A percentile compares a stretch with the other conserved stretches of the same genome.
Evolutionary conservation across 1,284 basidiomycete species (phyloP).

Genomic region (Cystobasidium sp.): DNA sequence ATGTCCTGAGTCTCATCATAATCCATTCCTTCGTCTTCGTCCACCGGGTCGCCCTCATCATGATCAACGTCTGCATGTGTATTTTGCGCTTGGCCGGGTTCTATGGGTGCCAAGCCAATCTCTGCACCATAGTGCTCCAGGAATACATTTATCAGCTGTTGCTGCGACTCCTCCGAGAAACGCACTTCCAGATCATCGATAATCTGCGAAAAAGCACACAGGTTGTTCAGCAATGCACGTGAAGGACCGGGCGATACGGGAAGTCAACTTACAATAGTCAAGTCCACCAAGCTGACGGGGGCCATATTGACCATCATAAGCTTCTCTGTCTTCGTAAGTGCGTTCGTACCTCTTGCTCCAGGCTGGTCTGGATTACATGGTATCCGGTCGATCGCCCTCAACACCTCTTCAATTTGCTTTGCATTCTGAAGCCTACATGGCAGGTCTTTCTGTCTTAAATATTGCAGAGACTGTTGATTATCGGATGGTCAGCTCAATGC

Average conservation of each 20-base stretch:
- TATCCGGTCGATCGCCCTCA: constrained; percentile 23
- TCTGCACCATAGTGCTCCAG: constrained; percentile 15
- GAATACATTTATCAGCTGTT: constrained; percentile 28
- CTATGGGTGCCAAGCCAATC: constrained; percentile 4
- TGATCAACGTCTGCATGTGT: constrained; percentile 5
- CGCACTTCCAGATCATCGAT: constrained; percentile 35
- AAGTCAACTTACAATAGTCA: constrained; percentile 19
- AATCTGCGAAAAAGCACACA: neutral
- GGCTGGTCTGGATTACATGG: neutral
- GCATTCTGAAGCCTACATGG: constrained; percentile 17
- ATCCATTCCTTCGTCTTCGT: constrained; percentile 30
- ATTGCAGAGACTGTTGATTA: constrained; percentile 10
- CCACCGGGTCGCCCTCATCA: neutral
- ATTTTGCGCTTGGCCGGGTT: neutral
- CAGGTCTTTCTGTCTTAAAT: constrained; percentile 34
- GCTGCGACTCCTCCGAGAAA: constrained; percentile 31
- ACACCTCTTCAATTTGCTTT: constrained; percentile 6
- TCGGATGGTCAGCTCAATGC: neutral
- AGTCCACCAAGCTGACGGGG: constrained; percentile 23
- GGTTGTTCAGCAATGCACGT: neutral
- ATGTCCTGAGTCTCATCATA: constrained; percentile 25
- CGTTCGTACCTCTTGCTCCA: constrained; percentile 16
- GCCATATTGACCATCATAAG: constrained; percentile 37
- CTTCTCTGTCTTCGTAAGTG: constrained; percentile 38
- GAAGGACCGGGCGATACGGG: neutral